phyloP scores from a whole-genome alignment of 2,329 filamentous ascomycete genomes.

The Fusarium sp. region DNA sequence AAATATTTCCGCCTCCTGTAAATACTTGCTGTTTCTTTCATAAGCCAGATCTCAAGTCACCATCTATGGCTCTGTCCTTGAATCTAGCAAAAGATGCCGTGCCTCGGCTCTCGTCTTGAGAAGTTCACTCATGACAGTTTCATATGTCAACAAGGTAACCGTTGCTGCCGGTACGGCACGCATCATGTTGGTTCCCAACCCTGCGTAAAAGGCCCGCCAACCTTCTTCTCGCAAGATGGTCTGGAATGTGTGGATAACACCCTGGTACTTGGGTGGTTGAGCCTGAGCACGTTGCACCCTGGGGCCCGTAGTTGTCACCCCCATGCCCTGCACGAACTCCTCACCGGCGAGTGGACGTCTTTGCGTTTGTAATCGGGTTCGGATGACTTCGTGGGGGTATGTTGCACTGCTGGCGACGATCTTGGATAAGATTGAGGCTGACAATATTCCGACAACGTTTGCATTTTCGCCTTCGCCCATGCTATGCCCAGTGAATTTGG shows the following conservation, averaged over 20 bases:
- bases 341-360: constrained; percentile 74
- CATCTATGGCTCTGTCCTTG: constrained; percentile 28
- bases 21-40: constrained; percentile 5
- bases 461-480: constrained; percentile 75
- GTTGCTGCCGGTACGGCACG: constrained; percentile 94
- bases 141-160: constrained; percentile 97
- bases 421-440: constrained; percentile 93
- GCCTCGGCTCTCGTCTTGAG: constrained; percentile 58
- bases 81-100: constrained; percentile 39
- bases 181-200: constrained; percentile 98
- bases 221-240: constrained; percentile 92
- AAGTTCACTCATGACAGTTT: constrained; percentile 74
- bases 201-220: constrained; percentile 96
- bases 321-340: constrained; percentile 64
- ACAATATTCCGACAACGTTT: constrained; percentile 86
- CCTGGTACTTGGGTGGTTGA: constrained; percentile 73
- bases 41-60: neutral
- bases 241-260: constrained; percentile 83
- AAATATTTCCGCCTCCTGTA: constrained; percentile 22
- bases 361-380: constrained; percentile 94
- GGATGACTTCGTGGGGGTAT: constrained; percentile 96
- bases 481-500: constrained; percentile 86
- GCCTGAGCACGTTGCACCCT: constrained; percentile 44
- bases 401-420: constrained; percentile 93
- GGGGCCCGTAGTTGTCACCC: constrained; percentile 52